Base-by-base conservation (phyloP, 345 rosid species). In the Rubroshorea leprosula region DNA sequence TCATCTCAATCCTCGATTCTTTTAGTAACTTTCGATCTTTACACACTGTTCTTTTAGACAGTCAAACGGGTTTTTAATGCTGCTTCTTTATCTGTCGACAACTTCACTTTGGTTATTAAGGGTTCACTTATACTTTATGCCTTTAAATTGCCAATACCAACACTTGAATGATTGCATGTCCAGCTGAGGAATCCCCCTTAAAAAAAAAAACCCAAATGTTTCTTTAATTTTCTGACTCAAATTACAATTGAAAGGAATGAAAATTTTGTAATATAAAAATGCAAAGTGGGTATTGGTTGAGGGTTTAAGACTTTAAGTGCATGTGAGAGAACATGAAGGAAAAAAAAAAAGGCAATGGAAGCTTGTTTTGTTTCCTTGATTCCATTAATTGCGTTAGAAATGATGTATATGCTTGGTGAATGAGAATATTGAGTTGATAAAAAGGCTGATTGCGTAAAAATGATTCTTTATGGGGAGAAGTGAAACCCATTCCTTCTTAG, bases 351-450 rank as follows among this genome's bases (percentile, higher is more conserved):
- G 12, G n/a, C 29, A 23, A 20, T 5, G 23, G 29, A 19, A 27
- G 64, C 31, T 27, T 74, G 76, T 63, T 74, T 27, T 74, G 76
- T 63, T 74, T 71, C 76, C 72, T 73, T 53, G 82, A 77, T 70
- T 71, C 76, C 69, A 58, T 77, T 70, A 62, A 21, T 35, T 68
- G 70, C 56, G 61, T 48, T 62, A 55, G 56, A 62, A 55, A 65
- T 67, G 55, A 55, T 68, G n/a, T n/a, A n/a, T n/a, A n/a, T n/a
- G 72, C 72, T 68, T 62, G 66, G 67, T 48, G 27, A 39, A 60
- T 49, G 29, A 57, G 71, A 73, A 60, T 60, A 63, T 38, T 39
- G 59, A 23, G n/a, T 23, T 53, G 57, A 51, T 48, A 6, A 31
- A n/a, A n/a, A n/a, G n/a, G n/a, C n/a, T 23, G 49, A 26, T 48